Percentiles rank a stretch among this genome's conserved stretches.
phyloP scores from a whole-genome alignment of 2,329 filamentous ascomycete species.

The Calonectria multiphialidica region DNA sequence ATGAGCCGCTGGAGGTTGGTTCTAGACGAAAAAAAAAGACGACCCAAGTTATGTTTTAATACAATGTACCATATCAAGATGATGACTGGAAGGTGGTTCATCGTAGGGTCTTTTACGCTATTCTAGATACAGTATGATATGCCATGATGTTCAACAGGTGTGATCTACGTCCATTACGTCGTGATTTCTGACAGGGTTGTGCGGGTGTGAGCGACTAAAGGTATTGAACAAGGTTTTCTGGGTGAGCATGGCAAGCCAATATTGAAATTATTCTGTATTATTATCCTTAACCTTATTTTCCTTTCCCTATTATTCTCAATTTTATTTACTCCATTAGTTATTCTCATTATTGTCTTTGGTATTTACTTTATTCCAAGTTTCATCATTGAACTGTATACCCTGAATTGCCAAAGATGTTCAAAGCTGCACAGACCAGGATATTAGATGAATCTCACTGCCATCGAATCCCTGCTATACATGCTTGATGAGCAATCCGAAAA shows the following conservation, averaged over 20 bases:
- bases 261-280: too few species aligned
- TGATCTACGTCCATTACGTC: neutral
- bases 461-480: neutral
- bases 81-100: neutral
- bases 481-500: neutral
- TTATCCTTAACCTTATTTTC: too few species aligned
- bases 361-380: too few species aligned
- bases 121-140: slow-evolving; percentile 2
- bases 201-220: too few species aligned
- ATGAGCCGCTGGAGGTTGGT: slow-evolving; percentile 46
- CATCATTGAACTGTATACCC: too few species aligned
- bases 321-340: neutral
- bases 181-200: too few species aligned
- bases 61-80: slow-evolving; percentile 43
- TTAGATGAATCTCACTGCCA: neutral
- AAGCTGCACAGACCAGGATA: neutral
- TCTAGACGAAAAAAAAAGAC: slow-evolving; percentile 47
- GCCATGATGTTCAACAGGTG: neutral
- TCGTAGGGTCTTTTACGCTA: neutral
- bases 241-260: too few species aligned
- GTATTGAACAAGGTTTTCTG: too few species aligned
- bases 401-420: too few species aligned
- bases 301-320: neutral
- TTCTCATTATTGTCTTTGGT: too few species aligned
- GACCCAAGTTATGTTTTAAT: slow-evolving; percentile 45